Evolutionary conservation across 2,329 filamentous ascomycete species (phyloP), one percentile per base, ranked within the genome.

Genomic region (Fusarium algeriense): DNA sequence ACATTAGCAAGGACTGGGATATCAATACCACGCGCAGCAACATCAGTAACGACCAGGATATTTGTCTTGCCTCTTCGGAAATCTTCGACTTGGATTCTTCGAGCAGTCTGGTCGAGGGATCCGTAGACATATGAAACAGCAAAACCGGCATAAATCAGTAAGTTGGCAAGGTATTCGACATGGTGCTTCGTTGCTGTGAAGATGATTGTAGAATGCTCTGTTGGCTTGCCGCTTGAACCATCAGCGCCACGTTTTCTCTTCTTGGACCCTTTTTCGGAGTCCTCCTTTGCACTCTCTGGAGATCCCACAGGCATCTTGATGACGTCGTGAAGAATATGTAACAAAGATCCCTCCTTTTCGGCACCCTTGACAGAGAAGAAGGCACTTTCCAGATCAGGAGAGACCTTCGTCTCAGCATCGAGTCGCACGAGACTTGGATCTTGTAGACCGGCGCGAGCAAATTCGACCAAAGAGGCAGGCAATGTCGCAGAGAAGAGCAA

Each of bases 161-260:
- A 82, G 45, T 89, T 88, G 41, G 93, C 90, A 7, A 99, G 83
- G 78, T 98, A 99, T 76, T 99, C 97, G 56, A 99, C 96, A 78
- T 98, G 94, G 81, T 99, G 96, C 79, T 99, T 98, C 1, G 96
- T 98, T 4, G 95, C 93, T 1, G 93, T 90, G 77, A 99, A 99
- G 7, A 99, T 86, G 74, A 99, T 98, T 0, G 97, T 99, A 0
- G 96, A 98, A 79, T 97, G 91, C 64, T 93, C 88, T 1, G 94
- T 96, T 3, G 94, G 94, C 59, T 92, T 93, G 38, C 86, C 86
- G 5, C 86, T 82, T 14, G 83, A 78, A 65, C 88, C 86, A 8
- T 85, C 83, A 28, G 86, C 83, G 55, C 77, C 78, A 10, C 92
- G 87, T 81, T 95, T 96, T 58, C 93, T 86, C 81, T 96, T 96